These are phyloP conservation scores for Neurospora sp. DNA, from an alignment of 2,329 filamentous ascomycete species.

Conservation along the genomic window DNA sequence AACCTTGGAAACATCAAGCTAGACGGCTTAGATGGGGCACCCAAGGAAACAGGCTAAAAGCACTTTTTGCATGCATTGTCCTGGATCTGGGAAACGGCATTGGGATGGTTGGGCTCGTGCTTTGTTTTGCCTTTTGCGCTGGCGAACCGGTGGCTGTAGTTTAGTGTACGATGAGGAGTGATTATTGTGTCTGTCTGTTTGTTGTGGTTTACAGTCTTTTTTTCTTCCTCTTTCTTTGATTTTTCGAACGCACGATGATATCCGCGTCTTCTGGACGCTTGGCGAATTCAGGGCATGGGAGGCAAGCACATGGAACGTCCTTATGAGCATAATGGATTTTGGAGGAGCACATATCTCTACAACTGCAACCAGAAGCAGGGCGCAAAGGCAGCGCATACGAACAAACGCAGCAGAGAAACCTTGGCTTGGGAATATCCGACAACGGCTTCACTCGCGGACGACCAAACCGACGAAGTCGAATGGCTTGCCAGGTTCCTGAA, in stretches of 20 bases:
- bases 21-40: conserved; percentile 15
- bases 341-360: neutral
- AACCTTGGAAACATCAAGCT: conserved; percentile 16
- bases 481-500: neutral
- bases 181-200: conserved; percentile 1
- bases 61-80: conserved; percentile 18
- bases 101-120: conserved; percentile 9
- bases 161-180: conserved; percentile 16
- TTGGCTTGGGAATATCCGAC: neutral
- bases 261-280: neutral
- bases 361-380: neutral
- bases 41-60: conserved; percentile 14
- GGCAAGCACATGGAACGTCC: neutral
- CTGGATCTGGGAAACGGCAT: conserved; percentile 16
- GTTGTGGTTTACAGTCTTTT: conserved; percentile 1
- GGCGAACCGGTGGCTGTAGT: conserved; percentile 11
- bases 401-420: neutral
- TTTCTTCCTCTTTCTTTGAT: conserved; percentile 1
- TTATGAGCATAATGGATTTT: neutral
- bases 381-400: neutral
- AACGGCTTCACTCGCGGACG: neutral
- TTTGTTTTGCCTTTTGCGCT: conserved; percentile 8
- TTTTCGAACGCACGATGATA: neutral
- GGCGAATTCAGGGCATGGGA: neutral
- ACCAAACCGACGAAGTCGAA: neutral